Evolutionary conservation across 495 filamentous ascomycete species (phyloP).

Genomic region (Elaphomyces granulatus): DNA sequence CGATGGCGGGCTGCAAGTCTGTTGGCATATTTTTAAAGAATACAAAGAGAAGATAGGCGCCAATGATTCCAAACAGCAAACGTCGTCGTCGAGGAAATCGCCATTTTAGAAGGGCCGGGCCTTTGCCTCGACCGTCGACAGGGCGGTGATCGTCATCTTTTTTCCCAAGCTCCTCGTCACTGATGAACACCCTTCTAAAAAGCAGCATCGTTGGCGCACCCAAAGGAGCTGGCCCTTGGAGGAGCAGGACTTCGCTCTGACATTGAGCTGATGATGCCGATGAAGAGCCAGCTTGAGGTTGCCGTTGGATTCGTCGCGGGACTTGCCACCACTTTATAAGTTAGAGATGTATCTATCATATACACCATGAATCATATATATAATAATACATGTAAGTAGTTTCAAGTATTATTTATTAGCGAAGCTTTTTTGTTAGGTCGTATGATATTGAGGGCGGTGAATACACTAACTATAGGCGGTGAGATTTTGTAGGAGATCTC

Average conservation of each 20-base stretch:
- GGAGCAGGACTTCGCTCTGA: conserved; percentile 6
- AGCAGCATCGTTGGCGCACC: conserved; percentile 26
- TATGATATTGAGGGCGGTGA: no score
- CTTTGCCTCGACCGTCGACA: conserved; percentile 9
- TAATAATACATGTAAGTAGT: no score
- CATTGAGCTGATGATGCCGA: conserved; percentile 2
- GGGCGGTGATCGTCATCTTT: conserved; percentile 49
- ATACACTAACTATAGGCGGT: no score
- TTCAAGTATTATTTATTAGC: no score
- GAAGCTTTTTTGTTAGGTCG: no score
- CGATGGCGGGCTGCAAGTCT: conserved; percentile 20
- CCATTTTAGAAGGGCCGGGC: conserved; percentile 18
- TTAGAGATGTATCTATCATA: no score
- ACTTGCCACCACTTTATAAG: no score
- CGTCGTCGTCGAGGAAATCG: conserved; percentile 30
- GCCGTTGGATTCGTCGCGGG: no score
- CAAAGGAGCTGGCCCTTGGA: conserved; percentile 8
- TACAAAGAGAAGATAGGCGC: conserved; percentile 30
- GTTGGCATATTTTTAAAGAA: conserved; percentile 43
- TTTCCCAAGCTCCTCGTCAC: conserved; percentile 57
- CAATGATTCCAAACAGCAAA: conserved; percentile 27
- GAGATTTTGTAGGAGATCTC: no score
- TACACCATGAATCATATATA: no score
- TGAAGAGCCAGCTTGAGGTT: no score
- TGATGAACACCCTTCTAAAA: conserved; percentile 30